Conservation (phyloP, 1,284 basidiomycete genomes). For the Boletus semigastroideus region DNA sequence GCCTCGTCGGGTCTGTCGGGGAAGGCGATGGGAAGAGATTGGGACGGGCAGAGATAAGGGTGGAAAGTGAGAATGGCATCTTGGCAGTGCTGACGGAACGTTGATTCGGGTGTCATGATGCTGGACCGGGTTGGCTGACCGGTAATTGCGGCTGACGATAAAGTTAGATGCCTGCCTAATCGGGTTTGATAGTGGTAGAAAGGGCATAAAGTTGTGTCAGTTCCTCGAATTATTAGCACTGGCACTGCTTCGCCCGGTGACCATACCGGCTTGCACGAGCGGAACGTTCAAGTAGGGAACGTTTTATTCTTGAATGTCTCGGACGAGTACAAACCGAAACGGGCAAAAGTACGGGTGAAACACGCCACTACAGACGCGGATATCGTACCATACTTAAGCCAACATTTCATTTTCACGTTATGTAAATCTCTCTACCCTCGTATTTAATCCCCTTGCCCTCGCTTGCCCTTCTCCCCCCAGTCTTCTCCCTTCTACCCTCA, state of each 20-base stretch:
- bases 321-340: slow-evolving; percentile 3
- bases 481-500: slow-evolving; percentile 1
- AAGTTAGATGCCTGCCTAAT: too few species aligned
- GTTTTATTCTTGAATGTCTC: background rate
- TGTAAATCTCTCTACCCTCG: slow-evolving; percentile 18
- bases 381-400: slow-evolving; percentile 37
- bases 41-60: background rate
- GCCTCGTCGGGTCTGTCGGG: background rate
- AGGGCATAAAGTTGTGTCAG: too few species aligned
- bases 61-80: slow-evolving; percentile 10
- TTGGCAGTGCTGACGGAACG: slow-evolving; percentile 5
- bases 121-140: too few species aligned
- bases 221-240: too few species aligned
- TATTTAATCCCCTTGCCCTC: slow-evolving; percentile 25
- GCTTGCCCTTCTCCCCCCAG: background rate
- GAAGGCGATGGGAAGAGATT: background rate
- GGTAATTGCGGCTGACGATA: background rate
- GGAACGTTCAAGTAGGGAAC: slow-evolving; percentile 5
- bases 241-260: too few species aligned
- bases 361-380: slow-evolving; percentile 22
- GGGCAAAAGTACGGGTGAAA: slow-evolving; percentile 23
- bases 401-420: too few species aligned
- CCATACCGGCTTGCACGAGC: background rate
- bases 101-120: slow-evolving; percentile 3
- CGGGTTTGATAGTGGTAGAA: too few species aligned